Base-by-base conservation (phyloP, 768 basidiomycete genomes). In the Infundibulicybe gibba region DNA sequence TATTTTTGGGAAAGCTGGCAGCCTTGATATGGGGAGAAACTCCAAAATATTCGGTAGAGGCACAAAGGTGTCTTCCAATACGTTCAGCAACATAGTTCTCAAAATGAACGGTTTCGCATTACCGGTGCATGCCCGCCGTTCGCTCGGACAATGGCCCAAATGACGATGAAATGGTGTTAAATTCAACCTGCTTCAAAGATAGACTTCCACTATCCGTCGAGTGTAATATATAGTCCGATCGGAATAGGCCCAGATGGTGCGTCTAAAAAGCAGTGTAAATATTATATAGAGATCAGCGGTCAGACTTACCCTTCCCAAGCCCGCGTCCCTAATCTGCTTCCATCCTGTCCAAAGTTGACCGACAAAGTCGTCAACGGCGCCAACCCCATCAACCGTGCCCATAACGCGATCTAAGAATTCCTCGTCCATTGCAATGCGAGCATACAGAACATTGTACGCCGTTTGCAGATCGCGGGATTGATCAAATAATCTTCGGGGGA, bases 151-250 rank as follows among this genome's bases (percentile, higher is more conserved):
- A 71, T 1, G 83, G 59, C 0, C 93, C 95, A 62, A 97, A 95
- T 0, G 93, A 94, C 0, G 85, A 81, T 2, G 94, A 91, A 52
- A 97, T 94, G 8, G 95, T 97, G 61, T 99, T 99, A 69, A 97
- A 97, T 63, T 99, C 95, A 35, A 98, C 95, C 66, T 99, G 95
- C 62, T 94, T 95, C 52, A 99, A 65, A 5, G 68, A 64, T 12
- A 71, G 57, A 3, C 59, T 44, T 32, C 70, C 59, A 21, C 67
- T 59, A 3, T 54, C 49, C 0, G 72, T 71, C 6, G 72, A 64
- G 54, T 99, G 92, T 16, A 97, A 67, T 25, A 98, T 72, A 66
- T 97, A 99, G 68, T 99, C 95, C 9, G 94, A 97, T 45, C 95
- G 77, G 67, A 95, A 97, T 15, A 99, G 67, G 15, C 94, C 94